Conservation (phyloP, 768 basidiomycete genomes). For the Tylopilus felleus region DNA sequence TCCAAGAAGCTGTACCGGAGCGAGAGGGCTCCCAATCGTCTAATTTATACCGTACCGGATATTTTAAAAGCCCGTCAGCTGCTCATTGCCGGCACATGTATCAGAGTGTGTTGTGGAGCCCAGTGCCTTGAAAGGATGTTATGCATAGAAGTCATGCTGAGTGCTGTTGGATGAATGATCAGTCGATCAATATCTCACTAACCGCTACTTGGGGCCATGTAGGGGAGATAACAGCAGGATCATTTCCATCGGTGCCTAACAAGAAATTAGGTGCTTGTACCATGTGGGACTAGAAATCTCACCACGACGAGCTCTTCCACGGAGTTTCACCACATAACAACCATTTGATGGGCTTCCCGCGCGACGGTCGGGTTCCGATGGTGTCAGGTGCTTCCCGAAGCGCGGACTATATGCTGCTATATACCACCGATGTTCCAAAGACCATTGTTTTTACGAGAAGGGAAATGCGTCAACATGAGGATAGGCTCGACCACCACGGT, state of each 20-base stretch:
- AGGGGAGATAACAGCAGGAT: not conserved
- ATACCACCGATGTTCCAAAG: too few relatives aligned
- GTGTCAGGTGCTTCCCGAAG: not conserved
- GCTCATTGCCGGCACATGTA: not conserved
- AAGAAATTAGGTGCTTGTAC: not conserved
- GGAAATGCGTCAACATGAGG: not conserved
- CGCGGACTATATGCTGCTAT: too few relatives aligned
- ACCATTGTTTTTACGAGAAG: not conserved
- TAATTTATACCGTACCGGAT: not conserved
- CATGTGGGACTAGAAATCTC: not conserved
- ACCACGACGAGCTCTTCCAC: not conserved
- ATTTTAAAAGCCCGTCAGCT: not conserved
- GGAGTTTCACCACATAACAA: not conserved
- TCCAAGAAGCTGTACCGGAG: not conserved
- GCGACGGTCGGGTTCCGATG: not conserved
- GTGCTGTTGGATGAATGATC: not conserved
- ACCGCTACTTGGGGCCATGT: not conserved
- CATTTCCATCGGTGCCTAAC: not conserved
- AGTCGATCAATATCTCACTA: not conserved
- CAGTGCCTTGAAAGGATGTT: not conserved
- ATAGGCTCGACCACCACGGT: not conserved
- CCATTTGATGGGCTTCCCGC: not conserved
- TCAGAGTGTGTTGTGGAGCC: too few relatives aligned
- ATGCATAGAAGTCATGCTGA: not conserved
- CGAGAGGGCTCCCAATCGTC: not conserved